Conservation (phyloP, 139 green algal genomes). For the Chlorella sorokiniana region DNA sequence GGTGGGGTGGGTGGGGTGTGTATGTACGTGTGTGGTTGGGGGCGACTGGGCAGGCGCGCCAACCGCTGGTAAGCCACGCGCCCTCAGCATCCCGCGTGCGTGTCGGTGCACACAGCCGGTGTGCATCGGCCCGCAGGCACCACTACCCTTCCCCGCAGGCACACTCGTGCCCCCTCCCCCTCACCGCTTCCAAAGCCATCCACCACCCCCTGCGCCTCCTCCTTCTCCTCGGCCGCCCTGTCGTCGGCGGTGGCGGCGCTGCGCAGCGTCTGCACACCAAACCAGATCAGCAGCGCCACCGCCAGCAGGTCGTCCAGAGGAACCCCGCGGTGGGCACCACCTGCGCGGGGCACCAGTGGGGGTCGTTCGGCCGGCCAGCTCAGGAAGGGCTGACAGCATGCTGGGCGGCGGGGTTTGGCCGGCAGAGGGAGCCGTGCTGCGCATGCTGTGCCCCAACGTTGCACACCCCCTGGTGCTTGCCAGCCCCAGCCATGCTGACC, state of each 20-base stretch:
- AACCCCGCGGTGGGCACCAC: slow-evolving; percentile 71
- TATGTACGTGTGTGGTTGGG: background rate
- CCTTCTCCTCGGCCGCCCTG: slow-evolving; percentile 75
- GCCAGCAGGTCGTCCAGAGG: slow-evolving; percentile 90
- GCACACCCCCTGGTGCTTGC: no score
- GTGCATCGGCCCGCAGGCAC: background rate
- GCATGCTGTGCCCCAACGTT: no score
- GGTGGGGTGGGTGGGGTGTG: background rate
- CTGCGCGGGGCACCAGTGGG: no score
- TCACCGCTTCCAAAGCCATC: slow-evolving; percentile 43
- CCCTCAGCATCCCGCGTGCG: background rate
- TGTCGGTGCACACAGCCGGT: no score
- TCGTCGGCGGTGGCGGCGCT: slow-evolving; percentile 65
- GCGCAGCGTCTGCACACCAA: slow-evolving; percentile 85
- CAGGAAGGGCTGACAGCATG: no score
- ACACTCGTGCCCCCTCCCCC: background rate
- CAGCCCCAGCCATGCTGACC: no score
- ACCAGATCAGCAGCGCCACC: slow-evolving; percentile 80
- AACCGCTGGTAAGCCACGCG: no score
- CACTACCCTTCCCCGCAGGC: background rate
- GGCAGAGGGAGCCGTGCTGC: no score
- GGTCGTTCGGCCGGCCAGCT: no score
- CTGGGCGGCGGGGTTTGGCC: no score
- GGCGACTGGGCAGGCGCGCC: no score
- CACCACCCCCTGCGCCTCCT: slow-evolving; percentile 78